Base-by-base conservation (phyloP, 192 early-diverging fungal genomes). In the Mortierella claussenii region DNA sequence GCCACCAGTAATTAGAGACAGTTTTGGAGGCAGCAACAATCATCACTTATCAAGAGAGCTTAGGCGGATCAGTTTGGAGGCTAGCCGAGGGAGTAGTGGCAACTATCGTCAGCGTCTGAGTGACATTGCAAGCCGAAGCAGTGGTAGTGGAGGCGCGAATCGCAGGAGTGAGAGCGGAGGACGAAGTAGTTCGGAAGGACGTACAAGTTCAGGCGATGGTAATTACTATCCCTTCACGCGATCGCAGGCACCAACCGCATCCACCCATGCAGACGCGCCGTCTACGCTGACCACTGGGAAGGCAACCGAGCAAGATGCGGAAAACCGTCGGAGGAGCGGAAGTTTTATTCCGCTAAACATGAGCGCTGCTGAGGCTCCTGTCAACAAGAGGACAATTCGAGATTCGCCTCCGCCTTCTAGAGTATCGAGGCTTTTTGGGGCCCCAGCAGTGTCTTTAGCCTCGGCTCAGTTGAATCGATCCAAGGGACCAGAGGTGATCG, bases 21-120 rank as follows among this genome's bases (percentile, higher is more conserved):
- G 55, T 32, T 50, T 56, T 57, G 65, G 46, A 42, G 55, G 65
- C 3, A 67, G 46, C 20, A 42, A 42, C 4, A 57, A 56, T 42
- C 54, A 56, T 15, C 47, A 53, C n/a, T 33, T 67, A 2, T 67
- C 65, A 13, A 46, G 46, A 21, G 65, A 67, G 9, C 65, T 67
- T 67, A 53, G 65, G 13, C 53, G 65, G 21, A 57, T 67, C 21
- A 67, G 65, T 33, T 42, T 67, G 33, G 50, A 67, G n/a, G 63
- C 48, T 46, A 24, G 55, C 9, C 65, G 65, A 1, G 4, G 56
- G 13, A 53, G 56, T 60, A 45, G 66, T 32, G 55, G 66, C 3
- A 23, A 24, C 27, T 33, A 36, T 45, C 48, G 55, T 5, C 36
- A 36, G 12, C 36, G 66, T 4, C 0, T 51, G 47, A 53, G 66